Evolutionary conservation across 352 stramenopile genomes (phyloP).

Genomic region (Globisporangium viniferum): DNA sequence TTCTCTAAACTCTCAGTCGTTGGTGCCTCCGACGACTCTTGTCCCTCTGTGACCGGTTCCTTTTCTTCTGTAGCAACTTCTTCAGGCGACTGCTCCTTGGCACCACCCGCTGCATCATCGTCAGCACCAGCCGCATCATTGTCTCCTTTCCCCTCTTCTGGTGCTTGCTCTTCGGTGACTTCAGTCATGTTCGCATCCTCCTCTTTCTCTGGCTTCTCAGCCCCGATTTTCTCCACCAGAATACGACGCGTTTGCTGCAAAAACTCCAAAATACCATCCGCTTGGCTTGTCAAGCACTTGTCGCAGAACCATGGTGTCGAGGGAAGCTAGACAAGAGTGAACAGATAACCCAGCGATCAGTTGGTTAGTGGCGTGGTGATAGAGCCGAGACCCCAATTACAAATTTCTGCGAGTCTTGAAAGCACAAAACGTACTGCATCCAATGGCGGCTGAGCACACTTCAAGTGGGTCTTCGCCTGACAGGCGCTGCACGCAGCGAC

Average conservation of each 20-base stretch:
- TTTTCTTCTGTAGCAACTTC: background rate
- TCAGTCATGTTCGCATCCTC: background rate
- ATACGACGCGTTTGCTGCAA: constrained; percentile 62
- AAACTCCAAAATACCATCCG: constrained; percentile 60
- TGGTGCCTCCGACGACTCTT: constrained; percentile 2
- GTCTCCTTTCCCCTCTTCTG: background rate
- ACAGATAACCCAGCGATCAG: background rate
- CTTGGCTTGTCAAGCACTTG: constrained; percentile 48
- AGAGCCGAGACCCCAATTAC: background rate
- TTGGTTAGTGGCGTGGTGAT: background rate
- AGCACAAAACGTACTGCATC: constrained; percentile 17
- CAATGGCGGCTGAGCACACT: constrained; percentile 39
- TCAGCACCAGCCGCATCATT: background rate
- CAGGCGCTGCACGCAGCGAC: constrained; percentile 52
- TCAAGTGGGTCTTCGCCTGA: constrained; percentile 55
- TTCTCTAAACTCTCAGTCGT: background rate
- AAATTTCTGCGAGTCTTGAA: background rate
- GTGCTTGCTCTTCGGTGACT: background rate
- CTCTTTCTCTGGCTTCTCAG: constrained; percentile 17
- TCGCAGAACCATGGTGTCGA: constrained; percentile 49
- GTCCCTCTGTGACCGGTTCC: background rate
- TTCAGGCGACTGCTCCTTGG: background rate
- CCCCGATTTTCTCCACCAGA: constrained; percentile 33
- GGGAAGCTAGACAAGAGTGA: constrained; percentile 13
- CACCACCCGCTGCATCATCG: background rate